Conservation (phyloP, 352 stramenopile genomes). For the Globisporangium carolinianum region DNA sequence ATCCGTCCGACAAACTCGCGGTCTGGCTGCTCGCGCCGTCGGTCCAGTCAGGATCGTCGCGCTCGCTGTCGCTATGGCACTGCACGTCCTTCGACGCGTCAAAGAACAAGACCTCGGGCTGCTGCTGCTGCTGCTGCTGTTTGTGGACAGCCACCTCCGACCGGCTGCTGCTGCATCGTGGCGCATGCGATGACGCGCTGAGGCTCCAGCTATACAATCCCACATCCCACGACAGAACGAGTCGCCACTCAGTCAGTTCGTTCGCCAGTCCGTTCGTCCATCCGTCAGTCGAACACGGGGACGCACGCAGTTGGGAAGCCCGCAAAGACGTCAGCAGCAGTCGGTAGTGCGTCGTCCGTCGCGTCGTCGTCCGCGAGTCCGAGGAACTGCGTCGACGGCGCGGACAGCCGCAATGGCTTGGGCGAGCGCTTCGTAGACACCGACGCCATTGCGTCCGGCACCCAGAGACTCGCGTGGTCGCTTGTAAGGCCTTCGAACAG, state of each 20-base stretch:
- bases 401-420: neutral
- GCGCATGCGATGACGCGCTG: no score
- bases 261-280: no score
- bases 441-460: neutral
- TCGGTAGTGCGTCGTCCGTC: neutral
- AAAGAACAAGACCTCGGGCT: slow-evolving; percentile 32
- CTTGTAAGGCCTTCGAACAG: slow-evolving; percentile 8
- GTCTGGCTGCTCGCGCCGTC: slow-evolving; percentile 17
- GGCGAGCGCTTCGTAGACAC: neutral
- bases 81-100: slow-evolving; percentile 25
- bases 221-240: no score
- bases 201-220: no score
- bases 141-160: neutral
- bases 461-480: slow-evolving; percentile 7
- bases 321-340: neutral
- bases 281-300: neutral
- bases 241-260: no score
- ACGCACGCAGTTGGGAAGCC: neutral
- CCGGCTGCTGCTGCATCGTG: no score
- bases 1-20: slow-evolving; percentile 7
- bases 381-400: neutral
- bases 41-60: no score
- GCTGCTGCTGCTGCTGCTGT: slow-evolving; percentile 1
- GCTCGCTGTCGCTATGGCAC: neutral
- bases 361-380: neutral